Evolutionary conservation across 208 protist species (phyloP).

Genomic region (Leishmania mexicana): DNA sequence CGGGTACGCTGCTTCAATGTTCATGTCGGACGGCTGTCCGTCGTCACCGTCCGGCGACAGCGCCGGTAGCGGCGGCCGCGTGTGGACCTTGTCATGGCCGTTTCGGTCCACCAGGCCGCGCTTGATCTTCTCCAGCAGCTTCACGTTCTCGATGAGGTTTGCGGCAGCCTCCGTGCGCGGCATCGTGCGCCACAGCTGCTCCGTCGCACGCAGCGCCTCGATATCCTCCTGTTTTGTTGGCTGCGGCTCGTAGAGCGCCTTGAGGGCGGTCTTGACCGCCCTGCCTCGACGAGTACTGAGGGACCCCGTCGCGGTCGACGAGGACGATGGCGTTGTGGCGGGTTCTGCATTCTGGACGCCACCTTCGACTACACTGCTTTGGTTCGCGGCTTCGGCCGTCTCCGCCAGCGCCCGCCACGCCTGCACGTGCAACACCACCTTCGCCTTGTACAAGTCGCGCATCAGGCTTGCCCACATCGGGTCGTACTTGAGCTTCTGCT

Average conservation of each 20-base stretch:
- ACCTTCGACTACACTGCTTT: not conserved
- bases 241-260: slow-evolving; percentile 12
- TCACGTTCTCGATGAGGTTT: slow-evolving; percentile 70
- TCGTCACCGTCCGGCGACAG: not conserved
- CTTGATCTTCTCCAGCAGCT: slow-evolving; percentile 46
- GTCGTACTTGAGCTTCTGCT: slow-evolving; percentile 61
- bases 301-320: not conserved
- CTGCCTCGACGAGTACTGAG: slow-evolving; percentile 12
- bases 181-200: slow-evolving; percentile 40
- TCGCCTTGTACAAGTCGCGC: slow-evolving; percentile 53
- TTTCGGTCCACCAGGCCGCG: slow-evolving; percentile 35
- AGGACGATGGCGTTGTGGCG: not conserved
- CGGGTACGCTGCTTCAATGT: slow-evolving; percentile 21
- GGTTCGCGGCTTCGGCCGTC: not conserved
- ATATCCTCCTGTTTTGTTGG: slow-evolving; percentile 8
- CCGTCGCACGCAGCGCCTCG: slow-evolving; percentile 7
- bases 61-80: not conserved
- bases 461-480: slow-evolving; percentile 66
- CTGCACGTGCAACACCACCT: slow-evolving; percentile 9
- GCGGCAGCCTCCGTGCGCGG: slow-evolving; percentile 38
- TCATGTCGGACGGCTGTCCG: not conserved
- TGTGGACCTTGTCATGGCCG: slow-evolving; percentile 14
- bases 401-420: slow-evolving; percentile 18
- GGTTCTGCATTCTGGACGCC: not conserved
- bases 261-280: slow-evolving; percentile 13